A percentile compares a stretch with the other conserved stretches of the same genome.
phyloP scores from a whole-genome alignment of 2,329 filamentous ascomycete species.

The Eutypa lata region DNA sequence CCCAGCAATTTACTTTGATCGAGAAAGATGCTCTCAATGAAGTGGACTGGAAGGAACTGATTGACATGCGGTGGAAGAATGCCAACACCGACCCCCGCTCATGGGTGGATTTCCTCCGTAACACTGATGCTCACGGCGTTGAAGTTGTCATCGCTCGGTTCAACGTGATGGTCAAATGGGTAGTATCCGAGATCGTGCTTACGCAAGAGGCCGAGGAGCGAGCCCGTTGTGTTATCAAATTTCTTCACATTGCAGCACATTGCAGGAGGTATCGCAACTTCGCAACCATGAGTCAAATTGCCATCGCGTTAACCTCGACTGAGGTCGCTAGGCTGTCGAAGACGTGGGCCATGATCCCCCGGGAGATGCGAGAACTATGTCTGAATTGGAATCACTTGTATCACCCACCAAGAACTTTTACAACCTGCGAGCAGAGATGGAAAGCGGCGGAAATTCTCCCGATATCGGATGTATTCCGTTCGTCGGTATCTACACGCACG shows the following conservation, averaged over 20 bases:
- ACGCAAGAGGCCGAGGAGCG: slow-evolving; percentile 70
- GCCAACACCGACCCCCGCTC: slow-evolving; percentile 63
- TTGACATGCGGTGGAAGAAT: slow-evolving; percentile 80
- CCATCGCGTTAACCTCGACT: slow-evolving; percentile 71
- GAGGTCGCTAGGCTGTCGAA: slow-evolving; percentile 65
- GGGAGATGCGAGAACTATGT: slow-evolving; percentile 62
- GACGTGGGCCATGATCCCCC: slow-evolving; percentile 72
- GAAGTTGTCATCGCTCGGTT: slow-evolving; percentile 84
- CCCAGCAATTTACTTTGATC: slow-evolving; percentile 80
- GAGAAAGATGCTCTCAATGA: slow-evolving; percentile 84
- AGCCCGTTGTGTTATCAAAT: slow-evolving; percentile 74
- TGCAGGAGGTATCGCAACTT: slow-evolving; percentile 77
- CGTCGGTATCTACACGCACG: slow-evolving; percentile 79
- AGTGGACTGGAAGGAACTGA: slow-evolving; percentile 84
- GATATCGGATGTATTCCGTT: slow-evolving; percentile 79
- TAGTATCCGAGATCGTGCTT: slow-evolving; percentile 73
- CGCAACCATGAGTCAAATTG: slow-evolving; percentile 78
- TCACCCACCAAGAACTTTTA: slow-evolving; percentile 77
- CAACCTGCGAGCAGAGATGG: slow-evolving; percentile 76
- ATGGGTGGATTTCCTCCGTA: slow-evolving; percentile 78
- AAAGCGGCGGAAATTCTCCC: slow-evolving; percentile 51
- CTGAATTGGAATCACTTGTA: slow-evolving; percentile 68
- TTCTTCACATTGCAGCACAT: slow-evolving; percentile 76
- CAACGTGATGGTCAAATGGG: slow-evolving; percentile 87
- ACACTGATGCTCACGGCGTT: slow-evolving; percentile 69